Percentiles rank a stretch among this genome's conserved stretches.
Conservation (phyloP, 2,329 filamentous ascomycete species). For the Emmonsia crescens region DNA sequence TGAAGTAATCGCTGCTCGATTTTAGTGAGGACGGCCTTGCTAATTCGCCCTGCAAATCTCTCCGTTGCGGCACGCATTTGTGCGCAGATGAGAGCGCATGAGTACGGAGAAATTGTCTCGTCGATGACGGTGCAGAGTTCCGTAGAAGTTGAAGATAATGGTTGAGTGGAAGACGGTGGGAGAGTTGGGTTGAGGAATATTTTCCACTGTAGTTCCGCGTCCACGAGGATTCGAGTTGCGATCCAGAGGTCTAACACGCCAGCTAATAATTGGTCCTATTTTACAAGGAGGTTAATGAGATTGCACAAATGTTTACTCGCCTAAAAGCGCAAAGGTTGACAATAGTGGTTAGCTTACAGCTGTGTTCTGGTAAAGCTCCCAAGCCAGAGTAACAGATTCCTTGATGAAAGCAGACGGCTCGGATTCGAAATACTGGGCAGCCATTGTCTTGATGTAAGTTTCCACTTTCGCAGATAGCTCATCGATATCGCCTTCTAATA, state of each 20-base stretch:
- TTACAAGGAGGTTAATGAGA: background rate
- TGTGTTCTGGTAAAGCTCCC: slow-evolving; percentile 28
- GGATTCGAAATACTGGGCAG: slow-evolving; percentile 35
- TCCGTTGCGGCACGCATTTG: slow-evolving; percentile 47
- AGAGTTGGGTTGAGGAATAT: slow-evolving; percentile 38
- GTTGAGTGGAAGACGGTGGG: slow-evolving; percentile 26
- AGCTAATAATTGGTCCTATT: slow-evolving; percentile 37
- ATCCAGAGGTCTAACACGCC: slow-evolving; percentile 48
- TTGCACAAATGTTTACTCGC: background rate
- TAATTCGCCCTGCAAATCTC: slow-evolving; percentile 42
- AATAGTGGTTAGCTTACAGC: slow-evolving; percentile 20
- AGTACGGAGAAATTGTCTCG: slow-evolving; percentile 30
- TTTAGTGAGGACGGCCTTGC: slow-evolving; percentile 47
- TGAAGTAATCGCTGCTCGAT: slow-evolving; percentile 50
- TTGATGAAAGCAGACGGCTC: slow-evolving; percentile 44
- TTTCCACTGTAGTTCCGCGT: slow-evolving; percentile 38
- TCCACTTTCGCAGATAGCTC: slow-evolving; percentile 44
- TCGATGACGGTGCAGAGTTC: slow-evolving; percentile 32
- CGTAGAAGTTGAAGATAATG: slow-evolving; percentile 28
- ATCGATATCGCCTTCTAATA: slow-evolving; percentile 41
- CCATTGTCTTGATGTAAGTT: slow-evolving; percentile 42
- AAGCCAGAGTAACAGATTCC: slow-evolving; percentile 34
- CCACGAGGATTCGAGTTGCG: slow-evolving; percentile 44
- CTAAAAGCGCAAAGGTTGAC: background rate
- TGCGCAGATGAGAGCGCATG: slow-evolving; percentile 40